Evolutionary conservation across 306 rosid genomes (phyloP), one percentile per base, ranked within the genome.

Genomic region (Begonia fuchsioides): DNA sequence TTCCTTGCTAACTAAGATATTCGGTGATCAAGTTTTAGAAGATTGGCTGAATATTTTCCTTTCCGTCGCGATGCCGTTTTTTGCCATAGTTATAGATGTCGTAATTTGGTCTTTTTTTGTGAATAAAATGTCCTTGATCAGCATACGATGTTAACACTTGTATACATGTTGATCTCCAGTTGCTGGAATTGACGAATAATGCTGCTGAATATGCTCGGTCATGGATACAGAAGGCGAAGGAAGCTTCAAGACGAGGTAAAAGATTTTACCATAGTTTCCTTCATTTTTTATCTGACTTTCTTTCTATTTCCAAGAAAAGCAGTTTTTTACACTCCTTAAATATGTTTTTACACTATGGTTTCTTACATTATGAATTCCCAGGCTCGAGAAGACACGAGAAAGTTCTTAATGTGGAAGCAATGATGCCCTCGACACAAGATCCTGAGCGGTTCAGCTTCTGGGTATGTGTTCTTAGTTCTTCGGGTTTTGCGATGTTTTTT

Each of bases 401-500:
- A 77, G 78, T 90, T 62, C 57, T 66, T 17, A 77, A 70, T 32
- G 53, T 75, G 46, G 98, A 90, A 76, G 78, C 58, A 5, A 81
- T 82, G 95, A 90, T 75, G 84, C 98, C 98, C 47, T 53, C 94
- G 16, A 54, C 58, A 2, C 76, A 48, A 59, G 92, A 90, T 63
- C 95, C 95, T 10, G 95, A 90, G 69, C 75, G 74, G 62, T 85
- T 90, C 64, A 90, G 98, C 68, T 90, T 90, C 48, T 90, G 98
- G 98, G 98, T 90, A 70, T 14, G 15, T 17, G 40, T 39, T 49
- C n/a, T n/a, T n/a, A n/a, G n/a, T n/a, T n/a, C n/a, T n/a, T n/a
- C n/a, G n/a, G n/a, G n/a, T n/a, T n/a, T n/a, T n/a, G n/a, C n/a
- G n/a, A n/a, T n/a, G n/a, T n/a, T n/a, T n/a, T n/a, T n/a, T n/a